These are phyloP conservation scores for Xylariaceae sp. DNA, from an alignment of 2,329 filamentous ascomycete genomes.

Conservation along the genomic window DNA sequence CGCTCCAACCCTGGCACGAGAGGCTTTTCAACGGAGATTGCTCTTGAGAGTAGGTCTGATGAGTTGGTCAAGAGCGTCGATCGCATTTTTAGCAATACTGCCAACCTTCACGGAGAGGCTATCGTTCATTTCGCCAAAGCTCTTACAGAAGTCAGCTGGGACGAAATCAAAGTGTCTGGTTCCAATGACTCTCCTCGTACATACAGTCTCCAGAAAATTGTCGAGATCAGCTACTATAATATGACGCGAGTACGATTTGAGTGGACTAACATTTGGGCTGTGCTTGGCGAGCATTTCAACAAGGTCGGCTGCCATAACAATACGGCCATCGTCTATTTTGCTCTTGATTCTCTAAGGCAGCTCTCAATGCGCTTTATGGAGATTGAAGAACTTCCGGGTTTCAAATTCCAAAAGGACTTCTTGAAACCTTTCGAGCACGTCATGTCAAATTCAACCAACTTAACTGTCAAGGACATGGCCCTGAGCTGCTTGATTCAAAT, in stretches of 20 bases:
- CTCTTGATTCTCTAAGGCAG: constrained; percentile 91
- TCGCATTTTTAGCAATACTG: constrained; percentile 95
- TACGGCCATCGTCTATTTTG: constrained; percentile 96
- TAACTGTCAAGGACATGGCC: constrained; percentile 97
- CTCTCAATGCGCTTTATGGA: constrained; percentile 99
- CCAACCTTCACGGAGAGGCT: constrained; percentile 88
- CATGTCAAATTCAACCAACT: constrained; percentile 88
- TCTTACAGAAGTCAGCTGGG: constrained; percentile 95
- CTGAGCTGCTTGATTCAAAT: constrained; percentile 96
- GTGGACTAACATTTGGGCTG: constrained; percentile 97
- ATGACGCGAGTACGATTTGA: constrained; percentile 98
- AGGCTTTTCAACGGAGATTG: constrained; percentile 78
- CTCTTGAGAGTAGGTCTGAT: constrained; percentile 88
- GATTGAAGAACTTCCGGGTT: constrained; percentile 94
- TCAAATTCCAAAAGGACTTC: constrained; percentile 99
- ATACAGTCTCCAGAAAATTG: constrained; percentile 96
- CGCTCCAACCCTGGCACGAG: constrained; percentile 66
- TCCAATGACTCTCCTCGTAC: constrained; percentile 95
- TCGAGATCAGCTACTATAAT: constrained; percentile 99
- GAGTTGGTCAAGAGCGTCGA: constrained; percentile 94
- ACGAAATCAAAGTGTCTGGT: constrained; percentile 96
- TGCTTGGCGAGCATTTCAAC: constrained; percentile 98
- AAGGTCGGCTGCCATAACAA: constrained; percentile 96
- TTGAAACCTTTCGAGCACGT: constrained; percentile 98
- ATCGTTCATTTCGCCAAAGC: constrained; percentile 95